Base-by-base conservation (phyloP, 441 rosid genomes). In the Manihot esculenta region DNA sequence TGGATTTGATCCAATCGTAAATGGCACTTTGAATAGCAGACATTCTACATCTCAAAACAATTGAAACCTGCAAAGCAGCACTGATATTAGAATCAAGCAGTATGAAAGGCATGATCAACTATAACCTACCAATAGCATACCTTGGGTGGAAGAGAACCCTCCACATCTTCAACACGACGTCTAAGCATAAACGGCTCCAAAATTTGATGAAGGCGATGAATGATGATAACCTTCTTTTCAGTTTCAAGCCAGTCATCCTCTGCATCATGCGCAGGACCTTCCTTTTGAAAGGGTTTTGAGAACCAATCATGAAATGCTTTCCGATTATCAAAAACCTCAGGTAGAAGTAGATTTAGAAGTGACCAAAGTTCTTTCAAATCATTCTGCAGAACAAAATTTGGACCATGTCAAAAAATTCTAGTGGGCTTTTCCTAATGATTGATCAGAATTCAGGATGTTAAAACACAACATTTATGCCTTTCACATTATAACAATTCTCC, bases 161-260 rank as follows among this genome's bases (percentile, higher is more conserved):
- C 99, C 76, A 96, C 99, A 78, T 96, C 99, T 85, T 96, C 97
- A 68, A 96, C 97, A 59, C 98, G 99, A 12, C 99, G 97, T 72
- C 99, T 89, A 70, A 96, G 98, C 99, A 96, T 96, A 85, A 96
- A 96, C 54, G 99, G 99, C 87, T 96, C 99, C 76, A 96, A 82
- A 74, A 96, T 96, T 80, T 96, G 99, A 88, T 96, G 99, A 81
- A 96, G 99, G 50, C 99, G 87, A 72, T 96, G 99, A 81, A 96
- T 96, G 73, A 96, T 85, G 74, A 96, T 96, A 42, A 96, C 99
- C 83, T 96, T 96, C 85, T 96, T 96, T 77, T 96, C 99, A 62
- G 99, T 96, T 88, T 96, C 99, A 77, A 96, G 97, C 99, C 99
- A 96, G 81, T 96, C 99, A 80, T 96, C 99, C 77, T 96, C 99